A percentile compares a stretch with the other conserved stretches of the same genome.
Conservation (phyloP, 192 early-diverging fungal species). For the Thoreauomyces humboldtii region DNA sequence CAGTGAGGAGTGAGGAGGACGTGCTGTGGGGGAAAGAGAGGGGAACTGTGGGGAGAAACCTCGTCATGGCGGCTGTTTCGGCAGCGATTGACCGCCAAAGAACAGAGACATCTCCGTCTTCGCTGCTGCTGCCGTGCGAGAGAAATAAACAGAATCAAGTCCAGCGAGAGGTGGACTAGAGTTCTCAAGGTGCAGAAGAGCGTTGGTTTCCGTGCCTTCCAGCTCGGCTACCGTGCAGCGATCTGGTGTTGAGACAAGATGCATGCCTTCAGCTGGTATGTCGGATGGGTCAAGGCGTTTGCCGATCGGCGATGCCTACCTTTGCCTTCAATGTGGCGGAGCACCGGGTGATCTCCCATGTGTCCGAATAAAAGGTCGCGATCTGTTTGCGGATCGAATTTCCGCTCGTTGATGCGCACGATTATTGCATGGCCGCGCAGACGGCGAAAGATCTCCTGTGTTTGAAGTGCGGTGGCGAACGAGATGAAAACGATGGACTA, state of each 20-base stretch:
- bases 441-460: constrained; percentile 1
- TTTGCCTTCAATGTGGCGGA: not conserved
- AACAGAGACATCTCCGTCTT: constrained; percentile 3
- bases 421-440: not conserved
- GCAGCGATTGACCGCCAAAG: constrained; percentile 11
- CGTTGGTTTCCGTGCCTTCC: constrained; percentile 13
- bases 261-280: too few relatives aligned
- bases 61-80: too few relatives aligned
- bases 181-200: constrained; percentile 4
- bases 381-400: not conserved
- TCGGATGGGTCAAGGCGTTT: too few relatives aligned
- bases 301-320: not conserved
- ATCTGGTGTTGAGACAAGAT: too few relatives aligned
- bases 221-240: constrained; percentile 3
- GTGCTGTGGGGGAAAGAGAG: too few relatives aligned
- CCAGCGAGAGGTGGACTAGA: constrained; percentile 1
- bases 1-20: too few relatives aligned
- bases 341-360: not conserved
- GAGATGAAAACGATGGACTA: constrained; percentile 14
- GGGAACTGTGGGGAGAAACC: too few relatives aligned
- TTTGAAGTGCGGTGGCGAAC: not conserved
- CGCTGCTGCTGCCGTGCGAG: not conserved
- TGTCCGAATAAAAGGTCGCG: constrained; percentile 1
- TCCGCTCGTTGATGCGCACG: constrained; percentile 9
- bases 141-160: constrained; percentile 1